Conservation (phyloP, 2,329 filamentous ascomycete species). For the Emmonsiellopsis sp. region DNA sequence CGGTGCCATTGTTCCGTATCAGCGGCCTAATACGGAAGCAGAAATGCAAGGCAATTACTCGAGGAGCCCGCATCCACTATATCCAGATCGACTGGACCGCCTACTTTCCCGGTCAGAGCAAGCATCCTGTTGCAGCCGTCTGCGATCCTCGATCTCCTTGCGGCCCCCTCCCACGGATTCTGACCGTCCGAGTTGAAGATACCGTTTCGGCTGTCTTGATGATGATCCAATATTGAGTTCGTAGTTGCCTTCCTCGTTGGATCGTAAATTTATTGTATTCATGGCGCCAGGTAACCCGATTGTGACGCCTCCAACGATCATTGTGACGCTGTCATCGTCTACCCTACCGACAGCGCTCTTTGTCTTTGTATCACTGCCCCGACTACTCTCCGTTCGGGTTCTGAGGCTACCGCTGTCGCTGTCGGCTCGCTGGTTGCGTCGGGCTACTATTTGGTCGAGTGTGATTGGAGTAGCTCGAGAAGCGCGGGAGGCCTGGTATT, state of each 20-base stretch:
- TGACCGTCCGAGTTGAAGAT: conserved; percentile 23
- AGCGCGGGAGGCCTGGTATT: conserved; percentile 28
- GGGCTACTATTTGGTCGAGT: conserved; percentile 24
- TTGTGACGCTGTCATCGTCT: conserved; percentile 29
- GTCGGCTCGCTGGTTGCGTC: conserved; percentile 19
- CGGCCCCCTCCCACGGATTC: conserved; percentile 24
- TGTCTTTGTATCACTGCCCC: conserved; percentile 27
- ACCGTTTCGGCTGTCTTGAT: conserved; percentile 24
- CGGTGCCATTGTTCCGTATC: too few relatives aligned
- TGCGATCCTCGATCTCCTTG: conserved; percentile 24
- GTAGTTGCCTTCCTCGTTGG: conserved; percentile 27
- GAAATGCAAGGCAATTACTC: conserved; percentile 5
- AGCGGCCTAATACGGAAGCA: too few relatives aligned
- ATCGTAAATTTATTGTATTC: conserved; percentile 28
- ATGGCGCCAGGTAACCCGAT: conserved; percentile 29
- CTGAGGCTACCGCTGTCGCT: conserved; percentile 34
- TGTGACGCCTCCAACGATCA: conserved; percentile 31
- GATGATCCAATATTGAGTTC: conserved; percentile 28
- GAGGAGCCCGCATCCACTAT: conserved; percentile 19
- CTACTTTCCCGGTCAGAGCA: conserved; percentile 29
- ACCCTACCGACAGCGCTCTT: conserved; percentile 24
- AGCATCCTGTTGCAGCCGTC: conserved; percentile 24
- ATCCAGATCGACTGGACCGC: conserved; percentile 29
- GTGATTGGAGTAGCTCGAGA: conserved; percentile 22
- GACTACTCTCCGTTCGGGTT: conserved; percentile 31